phyloP scores from a whole-genome alignment of 2,329 filamentous ascomycete genomes.

The Corinectria fuckeliana region DNA sequence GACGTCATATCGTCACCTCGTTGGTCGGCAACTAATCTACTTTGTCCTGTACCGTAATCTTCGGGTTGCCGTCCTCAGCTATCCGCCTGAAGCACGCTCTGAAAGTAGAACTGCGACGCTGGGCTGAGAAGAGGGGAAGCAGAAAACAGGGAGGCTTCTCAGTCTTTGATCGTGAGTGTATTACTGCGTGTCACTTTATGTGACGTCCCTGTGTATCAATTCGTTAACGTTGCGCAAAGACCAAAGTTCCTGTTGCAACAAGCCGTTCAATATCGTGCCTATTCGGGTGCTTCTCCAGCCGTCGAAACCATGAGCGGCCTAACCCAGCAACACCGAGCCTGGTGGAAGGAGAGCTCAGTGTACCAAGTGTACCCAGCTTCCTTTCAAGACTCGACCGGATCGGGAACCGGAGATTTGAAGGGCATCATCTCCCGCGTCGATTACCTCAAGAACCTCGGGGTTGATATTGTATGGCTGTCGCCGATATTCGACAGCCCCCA shows the following conservation, averaged over 20 bases:
- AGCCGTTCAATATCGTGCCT: neutral
- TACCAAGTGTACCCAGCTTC: slow-evolving; percentile 70
- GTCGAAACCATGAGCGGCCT: slow-evolving; percentile 32
- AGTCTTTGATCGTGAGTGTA: slow-evolving; percentile 20
- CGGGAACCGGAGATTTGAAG: slow-evolving; percentile 62
- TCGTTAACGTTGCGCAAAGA: slow-evolving; percentile 11
- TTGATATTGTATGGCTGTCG: slow-evolving; percentile 64
- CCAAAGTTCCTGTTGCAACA: slow-evolving; percentile 3
- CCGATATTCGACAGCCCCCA: slow-evolving; percentile 61
- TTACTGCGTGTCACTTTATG: neutral
- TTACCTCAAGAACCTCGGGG: slow-evolving; percentile 61
- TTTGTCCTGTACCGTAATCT: neutral
- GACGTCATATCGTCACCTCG: slow-evolving; percentile 3
- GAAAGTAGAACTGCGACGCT: neutral
- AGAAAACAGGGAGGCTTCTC: neutral
- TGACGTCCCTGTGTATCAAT: slow-evolving; percentile 20
- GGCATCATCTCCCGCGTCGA: slow-evolving; percentile 64
- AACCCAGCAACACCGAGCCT: slow-evolving; percentile 43
- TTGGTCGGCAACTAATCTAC: slow-evolving; percentile 3
- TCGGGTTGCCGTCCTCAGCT: neutral
- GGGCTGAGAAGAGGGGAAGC: neutral
- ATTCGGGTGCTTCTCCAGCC: neutral
- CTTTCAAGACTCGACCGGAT: slow-evolving; percentile 64
- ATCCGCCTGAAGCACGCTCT: neutral
- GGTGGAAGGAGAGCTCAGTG: slow-evolving; percentile 67